Base-by-base conservation (phyloP, 2,329 filamentous ascomycete genomes). In the Tympanopsis confertula region DNA sequence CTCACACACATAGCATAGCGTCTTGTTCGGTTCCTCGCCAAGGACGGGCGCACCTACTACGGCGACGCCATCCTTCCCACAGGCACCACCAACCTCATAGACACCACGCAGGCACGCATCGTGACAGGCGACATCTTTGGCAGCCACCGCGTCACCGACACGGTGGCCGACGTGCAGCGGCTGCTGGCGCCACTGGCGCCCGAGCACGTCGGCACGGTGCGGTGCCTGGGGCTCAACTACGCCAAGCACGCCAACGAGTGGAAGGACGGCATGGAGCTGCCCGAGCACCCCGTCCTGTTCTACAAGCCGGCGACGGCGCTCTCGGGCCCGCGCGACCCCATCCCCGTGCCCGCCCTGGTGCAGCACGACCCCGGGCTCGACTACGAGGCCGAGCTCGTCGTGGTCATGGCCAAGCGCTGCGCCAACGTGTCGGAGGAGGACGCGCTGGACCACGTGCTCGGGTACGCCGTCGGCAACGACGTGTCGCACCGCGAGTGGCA, bases 311-410 rank as follows among this genome's bases (percentile, higher is more conserved):
- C 61, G 28, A 70, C 69, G 5, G 58, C 72, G 2, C 59, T 76
- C 29, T 48, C 60, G 4, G 69, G 70, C 3, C 71, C 70, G 3
- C 58, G 50, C 15, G 63, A 68, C 42, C 56, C 67, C 5, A 69
- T 75, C 19, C 68, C 69, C 2, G 58, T 78, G 20, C 62, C 71
- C 3, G 44, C 49, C 3, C 54, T 73, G 33, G 72, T 68, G 4
- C 72, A 75, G 49, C 55, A 66, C 39, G 58, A 59, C 19, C 59
- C 63, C 19, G 66, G 66, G 0, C 51, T 74, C 20, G 74, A 78
- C 50, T 78, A 78, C 50, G 74, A 79, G 53, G 74, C 71, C 49
- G 74, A 79, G 48, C 59, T 79, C 14, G 71, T 75, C 5, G 62
- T 68, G 24, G 55, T 78, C 4, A 76, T 78, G 41, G 71, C 71